These are phyloP conservation scores for Hemileccinum impolitum DNA, from an alignment of 768 basidiomycete genomes.

Conservation along the genomic window DNA sequence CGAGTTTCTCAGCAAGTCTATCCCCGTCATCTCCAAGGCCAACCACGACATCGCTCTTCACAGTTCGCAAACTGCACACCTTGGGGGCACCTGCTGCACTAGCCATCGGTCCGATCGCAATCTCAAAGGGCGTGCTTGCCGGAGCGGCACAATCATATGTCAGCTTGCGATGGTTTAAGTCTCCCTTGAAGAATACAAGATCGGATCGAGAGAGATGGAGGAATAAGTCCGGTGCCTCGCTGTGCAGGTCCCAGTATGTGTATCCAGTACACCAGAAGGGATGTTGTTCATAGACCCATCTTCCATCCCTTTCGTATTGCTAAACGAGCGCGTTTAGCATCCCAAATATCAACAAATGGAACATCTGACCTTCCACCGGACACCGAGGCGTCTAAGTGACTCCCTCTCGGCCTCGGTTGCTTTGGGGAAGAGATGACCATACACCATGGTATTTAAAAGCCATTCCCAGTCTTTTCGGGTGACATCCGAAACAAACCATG, in stretches of 20 bases:
- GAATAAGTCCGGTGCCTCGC: slow-evolving; percentile 88
- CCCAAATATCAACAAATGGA: neutral
- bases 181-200: slow-evolving; percentile 93
- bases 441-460: slow-evolving; percentile 84
- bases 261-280: slow-evolving; percentile 97
- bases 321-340: slow-evolving; percentile 25
- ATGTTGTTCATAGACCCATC: slow-evolving; percentile 93
- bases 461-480: slow-evolving; percentile 94
- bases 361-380: slow-evolving; percentile 77
- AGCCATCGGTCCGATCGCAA: slow-evolving; percentile 92
- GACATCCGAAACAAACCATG: slow-evolving; percentile 94
- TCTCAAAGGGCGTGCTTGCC: slow-evolving; percentile 81
- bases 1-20: slow-evolving; percentile 70
- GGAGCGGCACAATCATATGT: slow-evolving; percentile 87
- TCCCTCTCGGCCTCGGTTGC: slow-evolving; percentile 77
- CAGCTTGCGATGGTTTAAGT: slow-evolving; percentile 88
- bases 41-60: slow-evolving; percentile 96
- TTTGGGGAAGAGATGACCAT: slow-evolving; percentile 88
- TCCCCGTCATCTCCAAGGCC: slow-evolving; percentile 72
- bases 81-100: slow-evolving; percentile 84
- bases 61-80: slow-evolving; percentile 81
- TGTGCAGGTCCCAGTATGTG: slow-evolving; percentile 85
- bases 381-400: slow-evolving; percentile 73
- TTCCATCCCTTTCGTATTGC: slow-evolving; percentile 91
- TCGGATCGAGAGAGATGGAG: slow-evolving; percentile 87